A percentile compares a stretch with the other conserved stretches of the same genome.
These are phyloP conservation scores for Aschersonia sp. DNA, from an alignment of 2,329 filamentous ascomycete genomes.

Conservation along the genomic window DNA sequence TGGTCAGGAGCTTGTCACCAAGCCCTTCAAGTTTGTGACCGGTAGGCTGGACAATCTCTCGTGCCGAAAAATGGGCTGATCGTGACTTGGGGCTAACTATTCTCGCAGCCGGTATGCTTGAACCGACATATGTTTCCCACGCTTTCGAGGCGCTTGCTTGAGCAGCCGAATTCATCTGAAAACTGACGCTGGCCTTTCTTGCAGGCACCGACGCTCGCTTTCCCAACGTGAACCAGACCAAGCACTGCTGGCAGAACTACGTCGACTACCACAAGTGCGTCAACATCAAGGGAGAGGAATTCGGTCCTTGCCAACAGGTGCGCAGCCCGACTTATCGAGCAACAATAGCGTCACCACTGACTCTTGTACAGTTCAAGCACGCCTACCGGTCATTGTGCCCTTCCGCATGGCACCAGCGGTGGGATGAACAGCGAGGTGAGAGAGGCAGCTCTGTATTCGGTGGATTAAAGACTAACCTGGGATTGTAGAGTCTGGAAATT, in stretches of 20 bases:
- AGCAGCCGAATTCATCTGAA: too few species aligned
- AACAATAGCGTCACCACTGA: slow-evolving; percentile 6
- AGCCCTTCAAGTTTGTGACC: slow-evolving; percentile 99
- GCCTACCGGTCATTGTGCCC: slow-evolving; percentile 97
- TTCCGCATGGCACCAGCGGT: slow-evolving; percentile 81
- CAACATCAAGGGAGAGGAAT: slow-evolving; percentile 95
- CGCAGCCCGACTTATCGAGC: slow-evolving; percentile 4
- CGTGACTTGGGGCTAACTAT: slow-evolving; percentile 25
- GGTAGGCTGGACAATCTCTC: slow-evolving; percentile 48
- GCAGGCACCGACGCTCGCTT: slow-evolving; percentile 97
- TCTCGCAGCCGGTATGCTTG: slow-evolving; percentile 27
- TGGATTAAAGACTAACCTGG: slow-evolving; percentile 10
- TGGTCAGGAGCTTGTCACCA: slow-evolving; percentile 64
- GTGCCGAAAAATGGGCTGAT: slow-evolving; percentile 20
- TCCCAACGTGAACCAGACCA: slow-evolving; percentile 95
- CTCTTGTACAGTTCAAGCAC: slow-evolving; percentile 63
- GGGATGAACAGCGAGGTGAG: slow-evolving; percentile 94
- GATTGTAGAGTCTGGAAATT: slow-evolving; percentile 48
- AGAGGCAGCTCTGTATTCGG: slow-evolving; percentile 7
- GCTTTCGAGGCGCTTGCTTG: too few species aligned
- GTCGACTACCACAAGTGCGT: slow-evolving; percentile 99
- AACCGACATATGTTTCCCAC: slow-evolving; percentile 1
- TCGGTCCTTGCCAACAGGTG: slow-evolving; percentile 94
- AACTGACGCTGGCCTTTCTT: background rate
- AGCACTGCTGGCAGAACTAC: slow-evolving; percentile 99